These are phyloP conservation scores for Drechslerella dactyloides DNA, from an alignment of 2,329 filamentous ascomycete species.

Conservation along the genomic window DNA sequence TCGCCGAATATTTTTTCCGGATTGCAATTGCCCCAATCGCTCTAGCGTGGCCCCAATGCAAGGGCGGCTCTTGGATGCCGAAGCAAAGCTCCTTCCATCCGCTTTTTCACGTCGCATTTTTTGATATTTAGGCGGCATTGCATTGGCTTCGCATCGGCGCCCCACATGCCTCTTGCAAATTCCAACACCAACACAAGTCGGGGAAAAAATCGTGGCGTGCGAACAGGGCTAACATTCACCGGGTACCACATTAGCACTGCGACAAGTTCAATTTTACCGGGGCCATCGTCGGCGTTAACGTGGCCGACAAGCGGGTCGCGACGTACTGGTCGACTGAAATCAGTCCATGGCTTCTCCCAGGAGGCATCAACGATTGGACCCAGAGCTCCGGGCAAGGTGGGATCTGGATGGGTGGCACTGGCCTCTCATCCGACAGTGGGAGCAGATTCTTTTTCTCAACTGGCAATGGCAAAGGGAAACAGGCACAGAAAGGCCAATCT, in stretches of 20 bases:
- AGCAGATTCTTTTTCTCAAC: conserved; percentile 56
- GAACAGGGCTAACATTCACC: not conserved
- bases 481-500: conserved; percentile 40
- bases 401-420: conserved; percentile 58
- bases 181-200: conserved; percentile 15
- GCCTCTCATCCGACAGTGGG: conserved; percentile 56
- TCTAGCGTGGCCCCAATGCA: conserved; percentile 19
- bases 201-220: not conserved
- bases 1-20: conserved; percentile 5
- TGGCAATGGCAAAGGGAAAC: conserved; percentile 52
- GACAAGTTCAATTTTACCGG: conserved; percentile 63
- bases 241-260: conserved; percentile 59
- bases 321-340: conserved; percentile 60
- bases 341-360: conserved; percentile 58
- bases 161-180: not conserved
- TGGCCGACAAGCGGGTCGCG: conserved; percentile 58
- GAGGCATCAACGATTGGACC: conserved; percentile 55
- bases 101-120: no score
- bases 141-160: no score
- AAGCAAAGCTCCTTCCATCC: not conserved
- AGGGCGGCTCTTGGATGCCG: conserved; percentile 6
- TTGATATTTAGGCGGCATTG: no score
- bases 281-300: conserved; percentile 62
- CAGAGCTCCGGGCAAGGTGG: conserved; percentile 58
- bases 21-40: not conserved